A percentile compares a stretch with the other conserved stretches of the same genome.
These are phyloP conservation scores for Tritrichomonas foetus DNA, from an alignment of 208 protist species.

Conservation along the genomic window DNA sequence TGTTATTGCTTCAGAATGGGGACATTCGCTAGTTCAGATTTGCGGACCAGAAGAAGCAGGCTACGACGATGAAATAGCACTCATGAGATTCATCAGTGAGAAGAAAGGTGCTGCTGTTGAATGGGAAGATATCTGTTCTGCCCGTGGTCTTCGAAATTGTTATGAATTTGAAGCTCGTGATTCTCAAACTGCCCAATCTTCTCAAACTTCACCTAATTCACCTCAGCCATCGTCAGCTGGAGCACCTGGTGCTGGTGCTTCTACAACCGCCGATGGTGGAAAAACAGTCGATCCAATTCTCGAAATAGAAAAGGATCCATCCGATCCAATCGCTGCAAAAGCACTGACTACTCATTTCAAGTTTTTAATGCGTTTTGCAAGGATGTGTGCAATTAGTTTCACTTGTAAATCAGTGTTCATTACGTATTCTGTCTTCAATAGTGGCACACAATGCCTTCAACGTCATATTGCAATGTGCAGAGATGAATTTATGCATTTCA, in stretches of 20 bases:
- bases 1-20: not conserved
- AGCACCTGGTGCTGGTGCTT: too few relatives aligned
- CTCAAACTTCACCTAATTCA: not conserved
- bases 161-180: not conserved
- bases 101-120: not conserved
- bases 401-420: not conserved
- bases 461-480: not conserved
- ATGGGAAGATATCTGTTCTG: not conserved
- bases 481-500: conserved; percentile 31
- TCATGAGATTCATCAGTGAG: not conserved
- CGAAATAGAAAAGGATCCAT: not conserved
- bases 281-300: not conserved
- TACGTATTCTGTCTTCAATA: not conserved
- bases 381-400: not conserved
- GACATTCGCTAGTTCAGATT: not conserved
- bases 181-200: not conserved
- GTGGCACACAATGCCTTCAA: not conserved
- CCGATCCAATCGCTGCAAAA: not conserved
- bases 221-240: too few relatives aligned
- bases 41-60: not conserved
- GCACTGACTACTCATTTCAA: not conserved
- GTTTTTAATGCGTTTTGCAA: conserved; percentile 23
- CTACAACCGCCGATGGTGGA: too few relatives aligned
- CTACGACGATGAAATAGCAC: not conserved
- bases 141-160: not conserved